A percentile compares a stretch with the other conserved stretches of the same genome.
Evolutionary conservation across 148 eudicot genomes (phyloP).

Genomic region (Oxyria digyna): DNA sequence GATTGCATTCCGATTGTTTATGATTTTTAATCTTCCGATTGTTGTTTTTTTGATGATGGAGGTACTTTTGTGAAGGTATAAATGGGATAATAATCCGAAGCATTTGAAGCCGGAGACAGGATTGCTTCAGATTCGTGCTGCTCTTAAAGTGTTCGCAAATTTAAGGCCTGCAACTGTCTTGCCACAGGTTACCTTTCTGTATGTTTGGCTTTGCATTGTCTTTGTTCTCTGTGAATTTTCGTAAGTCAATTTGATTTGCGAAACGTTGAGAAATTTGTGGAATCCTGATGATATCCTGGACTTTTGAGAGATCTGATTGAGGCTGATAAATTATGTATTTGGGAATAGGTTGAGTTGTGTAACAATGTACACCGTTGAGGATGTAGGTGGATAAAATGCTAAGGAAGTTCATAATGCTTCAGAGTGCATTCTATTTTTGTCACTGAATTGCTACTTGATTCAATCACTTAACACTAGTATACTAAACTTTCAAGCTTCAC

Average conservation of each 20-base stretch:
- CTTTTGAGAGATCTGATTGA: neutral
- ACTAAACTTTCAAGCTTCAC: too few species aligned
- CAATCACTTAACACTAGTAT: too few species aligned
- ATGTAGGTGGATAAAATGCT: too few species aligned
- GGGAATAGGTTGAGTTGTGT: too few species aligned
- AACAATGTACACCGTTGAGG: too few species aligned
- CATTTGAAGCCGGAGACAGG: conserved; percentile 94
- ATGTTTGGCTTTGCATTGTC: neutral
- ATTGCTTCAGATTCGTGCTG: conserved; percentile 85
- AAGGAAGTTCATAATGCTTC: too few species aligned
- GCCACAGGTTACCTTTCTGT: conserved; percentile 50
- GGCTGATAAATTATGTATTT: neutral
- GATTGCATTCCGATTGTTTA: neutral
- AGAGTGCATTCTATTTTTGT: too few species aligned
- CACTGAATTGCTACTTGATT: too few species aligned
- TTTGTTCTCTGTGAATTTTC: too few species aligned
- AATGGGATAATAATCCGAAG: too few species aligned
- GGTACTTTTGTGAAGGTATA: conserved; percentile 33
- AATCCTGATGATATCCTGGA: neutral
- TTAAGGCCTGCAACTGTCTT: conserved; percentile 89
- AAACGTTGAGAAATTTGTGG: neutral
- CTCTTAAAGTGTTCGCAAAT: conserved; percentile 91
- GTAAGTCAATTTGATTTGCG: too few species aligned
- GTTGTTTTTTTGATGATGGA: neutral
- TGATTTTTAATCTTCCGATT: neutral